A percentile compares a stretch with the other conserved stretches of the same genome.
Evolutionary conservation across 2,329 filamentous ascomycete genomes (phyloP).

Genomic region (Cladosporium austrohemisphaericum): DNA sequence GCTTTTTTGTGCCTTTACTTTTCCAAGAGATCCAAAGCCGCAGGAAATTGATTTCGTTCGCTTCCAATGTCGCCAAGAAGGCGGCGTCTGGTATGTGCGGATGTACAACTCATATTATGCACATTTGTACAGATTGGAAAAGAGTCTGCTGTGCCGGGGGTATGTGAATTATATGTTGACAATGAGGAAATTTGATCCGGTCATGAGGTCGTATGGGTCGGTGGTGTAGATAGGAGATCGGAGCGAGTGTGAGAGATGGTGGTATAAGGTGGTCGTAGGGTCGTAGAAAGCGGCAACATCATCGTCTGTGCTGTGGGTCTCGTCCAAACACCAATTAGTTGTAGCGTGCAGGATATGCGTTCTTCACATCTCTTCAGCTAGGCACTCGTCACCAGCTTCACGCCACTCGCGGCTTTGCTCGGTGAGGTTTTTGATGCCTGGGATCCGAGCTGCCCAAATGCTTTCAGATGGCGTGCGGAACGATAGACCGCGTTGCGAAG

Average conservation of each 20-base stretch:
- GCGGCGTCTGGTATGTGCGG: too few species aligned
- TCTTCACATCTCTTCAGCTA: slow-evolving; percentile 22
- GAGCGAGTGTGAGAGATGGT: too few species aligned
- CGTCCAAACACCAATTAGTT: neutral
- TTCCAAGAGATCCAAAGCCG: too few species aligned
- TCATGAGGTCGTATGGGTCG: slow-evolving; percentile 1
- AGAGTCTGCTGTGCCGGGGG: neutral
- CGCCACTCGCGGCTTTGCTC: slow-evolving; percentile 88
- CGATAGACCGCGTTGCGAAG: slow-evolving; percentile 87
- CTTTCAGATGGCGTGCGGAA: slow-evolving; percentile 86
- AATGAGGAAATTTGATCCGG: neutral
- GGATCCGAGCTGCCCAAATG: slow-evolving; percentile 80
- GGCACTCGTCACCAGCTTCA: slow-evolving; percentile 61
- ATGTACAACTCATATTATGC: too few species aligned
- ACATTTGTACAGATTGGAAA: too few species aligned
- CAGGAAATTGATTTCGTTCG: too few species aligned
- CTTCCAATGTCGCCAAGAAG: too few species aligned
- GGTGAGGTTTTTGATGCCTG: slow-evolving; percentile 75
- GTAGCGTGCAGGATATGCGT: too few species aligned
- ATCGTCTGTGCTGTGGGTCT: slow-evolving; percentile 5
- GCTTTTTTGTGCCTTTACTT: too few species aligned
- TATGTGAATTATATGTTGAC: neutral
- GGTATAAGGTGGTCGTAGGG: neutral
- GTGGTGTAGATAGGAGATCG: neutral
- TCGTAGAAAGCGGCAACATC: neutral